These are phyloP conservation scores for Exophiala bonariae DNA, from an alignment of 2,329 filamentous ascomycete species.

Conservation along the genomic window DNA sequence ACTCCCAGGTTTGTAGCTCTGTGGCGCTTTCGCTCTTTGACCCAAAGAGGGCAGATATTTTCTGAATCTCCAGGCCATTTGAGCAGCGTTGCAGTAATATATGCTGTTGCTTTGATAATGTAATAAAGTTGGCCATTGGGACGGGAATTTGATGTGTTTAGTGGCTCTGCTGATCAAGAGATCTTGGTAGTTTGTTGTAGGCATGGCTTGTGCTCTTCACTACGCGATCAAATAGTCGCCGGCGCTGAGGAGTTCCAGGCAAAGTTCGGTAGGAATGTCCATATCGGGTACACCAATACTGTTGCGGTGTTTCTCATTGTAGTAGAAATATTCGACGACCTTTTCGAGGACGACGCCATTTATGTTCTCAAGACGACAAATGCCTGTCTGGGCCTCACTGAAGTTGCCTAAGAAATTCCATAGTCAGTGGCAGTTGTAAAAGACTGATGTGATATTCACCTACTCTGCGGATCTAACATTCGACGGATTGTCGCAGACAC, in stretches of 20 bases:
- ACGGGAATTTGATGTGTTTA: too few relatives aligned
- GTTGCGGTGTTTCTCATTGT: conserved; percentile 64
- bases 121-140: too few relatives aligned
- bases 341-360: conserved; percentile 66
- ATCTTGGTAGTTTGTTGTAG: neutral
- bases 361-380: conserved; percentile 61
- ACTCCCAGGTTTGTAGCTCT: too few relatives aligned
- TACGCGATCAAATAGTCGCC: conserved; percentile 63
- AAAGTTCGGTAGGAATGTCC: conserved; percentile 66
- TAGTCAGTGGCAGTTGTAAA: neutral
- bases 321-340: conserved; percentile 70
- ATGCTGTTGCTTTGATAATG: too few relatives aligned
- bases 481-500: conserved; percentile 62
- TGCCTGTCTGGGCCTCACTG: conserved; percentile 59
- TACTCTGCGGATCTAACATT: conserved; percentile 65
- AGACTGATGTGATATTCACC: conserved; percentile 27
- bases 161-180: neutral
- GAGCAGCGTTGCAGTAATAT: too few relatives aligned
- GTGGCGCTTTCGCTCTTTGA: too few relatives aligned
- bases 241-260: conserved; percentile 65
- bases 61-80: too few relatives aligned
- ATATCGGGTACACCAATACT: conserved; percentile 64
- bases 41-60: too few relatives aligned
- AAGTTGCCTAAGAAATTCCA: conserved; percentile 54
- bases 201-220: neutral